Evolutionary conservation across 2,329 filamentous ascomycete genomes (phyloP).

Genomic region (Metarhizium sp.): DNA sequence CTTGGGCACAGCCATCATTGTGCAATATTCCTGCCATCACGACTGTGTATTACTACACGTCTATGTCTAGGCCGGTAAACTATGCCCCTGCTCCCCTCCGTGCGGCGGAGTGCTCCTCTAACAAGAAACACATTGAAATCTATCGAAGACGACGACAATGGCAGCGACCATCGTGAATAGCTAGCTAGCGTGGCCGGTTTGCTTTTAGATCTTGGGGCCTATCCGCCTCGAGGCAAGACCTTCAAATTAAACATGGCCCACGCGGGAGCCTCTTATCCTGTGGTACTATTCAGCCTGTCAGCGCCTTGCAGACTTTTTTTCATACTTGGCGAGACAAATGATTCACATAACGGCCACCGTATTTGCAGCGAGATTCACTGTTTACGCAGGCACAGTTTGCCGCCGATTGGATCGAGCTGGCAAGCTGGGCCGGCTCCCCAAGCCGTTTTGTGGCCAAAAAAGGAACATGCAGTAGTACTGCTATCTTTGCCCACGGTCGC

Average conservation of each 20-base stretch:
- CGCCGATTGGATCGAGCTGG: background rate
- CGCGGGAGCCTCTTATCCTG: background rate
- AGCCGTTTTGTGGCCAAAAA: background rate
- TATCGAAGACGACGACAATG: background rate
- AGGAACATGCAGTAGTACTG: background rate
- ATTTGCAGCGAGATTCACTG: background rate
- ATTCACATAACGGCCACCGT: background rate
- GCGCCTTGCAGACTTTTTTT: too few species aligned
- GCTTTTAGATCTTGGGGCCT: background rate
- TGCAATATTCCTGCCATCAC: too few species aligned
- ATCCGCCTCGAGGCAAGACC: constrained; percentile 1
- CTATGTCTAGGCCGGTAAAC: too few species aligned
- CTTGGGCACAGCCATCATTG: too few species aligned
- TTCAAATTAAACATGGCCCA: constrained; percentile 1
- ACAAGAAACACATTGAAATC: background rate
- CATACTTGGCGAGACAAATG: background rate
- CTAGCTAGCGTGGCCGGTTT: background rate
- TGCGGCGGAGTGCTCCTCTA: too few species aligned
- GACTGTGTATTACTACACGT: too few species aligned
- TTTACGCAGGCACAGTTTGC: background rate
- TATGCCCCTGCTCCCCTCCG: too few species aligned
- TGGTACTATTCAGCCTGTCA: too few species aligned
- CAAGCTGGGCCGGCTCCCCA: too few species aligned
- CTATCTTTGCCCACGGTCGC: too few species aligned
- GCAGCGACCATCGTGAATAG: background rate